Percentiles rank a stretch among this genome's conserved stretches.
These are phyloP conservation scores for Phenoliferia sp. DNA, from an alignment of 1,284 basidiomycete species.

Conservation along the genomic window DNA sequence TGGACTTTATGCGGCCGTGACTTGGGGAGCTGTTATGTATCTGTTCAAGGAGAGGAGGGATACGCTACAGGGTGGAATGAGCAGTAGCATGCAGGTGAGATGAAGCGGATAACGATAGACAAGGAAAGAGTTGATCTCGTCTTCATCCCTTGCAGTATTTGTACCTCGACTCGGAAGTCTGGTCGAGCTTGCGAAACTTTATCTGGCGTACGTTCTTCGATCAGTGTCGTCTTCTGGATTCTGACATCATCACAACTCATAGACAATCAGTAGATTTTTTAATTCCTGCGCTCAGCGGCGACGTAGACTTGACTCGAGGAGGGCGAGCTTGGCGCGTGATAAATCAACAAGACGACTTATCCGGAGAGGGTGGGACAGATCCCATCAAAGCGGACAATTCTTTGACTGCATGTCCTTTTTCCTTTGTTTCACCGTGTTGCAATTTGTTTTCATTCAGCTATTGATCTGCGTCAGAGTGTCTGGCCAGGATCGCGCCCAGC, in stretches of 20 bases:
- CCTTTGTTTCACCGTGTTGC: too few species aligned
- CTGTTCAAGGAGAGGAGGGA: slow-evolving; percentile 80
- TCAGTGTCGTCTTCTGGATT: not conserved
- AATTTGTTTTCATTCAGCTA: too few species aligned
- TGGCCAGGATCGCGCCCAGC: too few species aligned
- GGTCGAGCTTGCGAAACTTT: slow-evolving; percentile 20
- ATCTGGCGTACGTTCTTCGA: slow-evolving; percentile 22
- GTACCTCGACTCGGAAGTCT: slow-evolving; percentile 67
- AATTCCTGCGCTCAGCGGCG: too few species aligned
- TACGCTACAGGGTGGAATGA: slow-evolving; percentile 86
- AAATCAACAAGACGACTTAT: too few species aligned
- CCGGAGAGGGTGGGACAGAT: too few species aligned
- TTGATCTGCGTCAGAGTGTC: too few species aligned
- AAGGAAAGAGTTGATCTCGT: not conserved
- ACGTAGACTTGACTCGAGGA: too few species aligned
- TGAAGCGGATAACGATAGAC: not conserved
- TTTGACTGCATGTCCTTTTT: too few species aligned
- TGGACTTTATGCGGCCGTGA: slow-evolving; percentile 78
- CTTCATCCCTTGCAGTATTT: slow-evolving; percentile 50
- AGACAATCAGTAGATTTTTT: not conserved
- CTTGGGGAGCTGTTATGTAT: slow-evolving; percentile 98
- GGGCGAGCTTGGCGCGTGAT: too few species aligned
- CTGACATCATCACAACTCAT: not conserved
- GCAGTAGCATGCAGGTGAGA: slow-evolving; percentile 47
- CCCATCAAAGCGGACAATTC: too few species aligned